Evolutionary conservation across 176 grass and related monocot genomes (phyloP).

Genomic region (Musa beccarii): DNA sequence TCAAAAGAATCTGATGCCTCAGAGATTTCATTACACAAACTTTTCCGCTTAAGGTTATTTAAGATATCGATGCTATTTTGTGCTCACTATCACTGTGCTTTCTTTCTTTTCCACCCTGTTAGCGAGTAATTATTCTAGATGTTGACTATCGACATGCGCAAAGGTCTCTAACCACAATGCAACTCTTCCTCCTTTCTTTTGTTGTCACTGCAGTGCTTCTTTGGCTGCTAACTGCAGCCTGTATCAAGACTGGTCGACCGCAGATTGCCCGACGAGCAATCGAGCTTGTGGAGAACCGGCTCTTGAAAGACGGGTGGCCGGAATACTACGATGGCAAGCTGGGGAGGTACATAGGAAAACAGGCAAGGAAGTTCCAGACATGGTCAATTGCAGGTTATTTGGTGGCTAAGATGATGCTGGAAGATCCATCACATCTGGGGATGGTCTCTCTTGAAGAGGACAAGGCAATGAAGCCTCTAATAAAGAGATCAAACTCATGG

Average conservation of each 20-base stretch:
- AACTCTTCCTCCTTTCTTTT: background rate
- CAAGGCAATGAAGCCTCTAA: conserved; percentile 17
- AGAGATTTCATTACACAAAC: too few species aligned
- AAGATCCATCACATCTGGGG: conserved; percentile 16
- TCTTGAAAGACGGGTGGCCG: conserved; percentile 8
- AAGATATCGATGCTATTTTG: too few species aligned
- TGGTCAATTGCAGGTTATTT: conserved; percentile 8
- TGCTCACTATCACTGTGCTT: background rate
- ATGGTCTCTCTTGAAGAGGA: conserved; percentile 14
- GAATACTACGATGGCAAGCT: conserved; percentile 16
- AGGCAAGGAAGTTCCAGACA: conserved; percentile 9
- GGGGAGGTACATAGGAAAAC: conserved; percentile 8
- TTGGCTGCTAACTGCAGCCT: conserved; percentile 14
- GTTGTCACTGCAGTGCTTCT: background rate
- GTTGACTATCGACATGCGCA: background rate
- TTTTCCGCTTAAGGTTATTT: too few species aligned
- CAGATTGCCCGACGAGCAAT: conserved; percentile 9
- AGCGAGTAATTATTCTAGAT: background rate
- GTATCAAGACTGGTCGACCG: conserved; percentile 10
- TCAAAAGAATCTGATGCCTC: background rate
- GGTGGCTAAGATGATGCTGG: conserved; percentile 14
- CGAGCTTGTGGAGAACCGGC: background rate
- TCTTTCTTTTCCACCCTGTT: background rate
- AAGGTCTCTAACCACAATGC: background rate
- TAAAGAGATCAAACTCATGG: conserved; percentile 12